phyloP scores from a whole-genome alignment of 1,284 basidiomycete species.

The Fomes fomentarius region DNA sequence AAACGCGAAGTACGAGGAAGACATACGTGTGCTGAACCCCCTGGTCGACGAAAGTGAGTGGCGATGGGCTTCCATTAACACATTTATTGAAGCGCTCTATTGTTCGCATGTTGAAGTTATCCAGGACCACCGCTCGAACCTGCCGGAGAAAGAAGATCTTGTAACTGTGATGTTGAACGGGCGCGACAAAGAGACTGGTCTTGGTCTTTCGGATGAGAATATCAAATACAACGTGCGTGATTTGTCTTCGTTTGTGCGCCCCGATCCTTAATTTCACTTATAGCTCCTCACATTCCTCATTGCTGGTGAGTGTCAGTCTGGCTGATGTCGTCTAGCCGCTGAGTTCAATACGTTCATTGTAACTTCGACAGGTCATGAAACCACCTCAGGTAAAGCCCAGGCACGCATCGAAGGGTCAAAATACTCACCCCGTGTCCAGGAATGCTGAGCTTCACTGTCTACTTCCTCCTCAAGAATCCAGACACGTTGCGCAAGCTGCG shows the following conservation, averaged over 20 bases:
- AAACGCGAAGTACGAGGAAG: constrained; percentile 42
- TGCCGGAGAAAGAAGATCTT: constrained; percentile 43
- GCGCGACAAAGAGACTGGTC: constrained; percentile 46
- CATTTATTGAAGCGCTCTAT: too few species aligned
- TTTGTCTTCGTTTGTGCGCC: neutral
- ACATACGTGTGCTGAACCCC: constrained; percentile 41
- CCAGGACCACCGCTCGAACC: constrained; percentile 38
- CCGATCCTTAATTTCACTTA: neutral
- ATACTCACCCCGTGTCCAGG: too few species aligned
- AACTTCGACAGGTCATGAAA: constrained; percentile 42
- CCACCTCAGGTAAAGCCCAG: constrained; percentile 49
- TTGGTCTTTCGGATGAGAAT: constrained; percentile 42
- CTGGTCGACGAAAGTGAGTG: constrained; percentile 41
- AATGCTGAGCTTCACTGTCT: constrained; percentile 42
- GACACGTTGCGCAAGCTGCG: constrained; percentile 45
- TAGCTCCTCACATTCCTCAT: constrained; percentile 55
- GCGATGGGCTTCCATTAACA: too few species aligned
- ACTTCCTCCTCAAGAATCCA: constrained; percentile 51
- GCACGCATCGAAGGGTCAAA: too few species aligned
- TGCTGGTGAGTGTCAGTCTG: constrained; percentile 42
- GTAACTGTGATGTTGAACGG: constrained; percentile 48
- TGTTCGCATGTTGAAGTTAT: too few species aligned
- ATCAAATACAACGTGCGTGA: constrained; percentile 45
- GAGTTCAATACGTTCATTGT: neutral
- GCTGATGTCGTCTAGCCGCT: neutral